Base-by-base conservation (phyloP, 345 rosid species). In the Brassica incana region DNA sequence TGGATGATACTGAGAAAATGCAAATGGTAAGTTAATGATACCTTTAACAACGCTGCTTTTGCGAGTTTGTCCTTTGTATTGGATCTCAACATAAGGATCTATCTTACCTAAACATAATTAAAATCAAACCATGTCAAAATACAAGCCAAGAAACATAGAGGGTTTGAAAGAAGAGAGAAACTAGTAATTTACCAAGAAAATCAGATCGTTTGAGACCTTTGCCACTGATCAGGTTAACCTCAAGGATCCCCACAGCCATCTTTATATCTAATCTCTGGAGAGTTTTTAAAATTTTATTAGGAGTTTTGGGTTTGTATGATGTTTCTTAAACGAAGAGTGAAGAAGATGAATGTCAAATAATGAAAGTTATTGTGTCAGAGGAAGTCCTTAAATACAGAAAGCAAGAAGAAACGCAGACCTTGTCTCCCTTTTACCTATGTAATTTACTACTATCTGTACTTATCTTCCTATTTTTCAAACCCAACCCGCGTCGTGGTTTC, bases 51-150 rank as follows among this genome's bases (percentile, higher is more conserved):
- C 90, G 45, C 87, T 81, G 86, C 92, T 90, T 78, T 84, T 84
- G 38, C 83, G 89, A 81, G 87, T 89, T 83, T 92, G 95, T 25
- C 80, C 85, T 84, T 85, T 92, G 91, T 89, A 95, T 27, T 88
- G 79, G 36, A 91, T 75, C 79, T 86, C 29, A 71, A 92, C 97
- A 68, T 91, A 95, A 8, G 97, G 92, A 80, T 95, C 99, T 68
- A 86, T 75, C 15, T 85, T 72, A 74, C 95, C 97, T 92, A 29
- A 0, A 7, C 18, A 33, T 15, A n/a, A 20, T 68, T 58, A 23
- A 18, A 45, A 40, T 62, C 43, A 32, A 77, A 58, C 43, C 4
- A n/a, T 27, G 16, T 71, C 75, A 61, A 15, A 48, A 16, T 32
- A 8, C 25, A 5, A 27, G 59, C 30, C 30, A 23, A 59, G 32